Conservation (phyloP, 768 basidiomycete genomes). For the Exsudoporus frostii region DNA sequence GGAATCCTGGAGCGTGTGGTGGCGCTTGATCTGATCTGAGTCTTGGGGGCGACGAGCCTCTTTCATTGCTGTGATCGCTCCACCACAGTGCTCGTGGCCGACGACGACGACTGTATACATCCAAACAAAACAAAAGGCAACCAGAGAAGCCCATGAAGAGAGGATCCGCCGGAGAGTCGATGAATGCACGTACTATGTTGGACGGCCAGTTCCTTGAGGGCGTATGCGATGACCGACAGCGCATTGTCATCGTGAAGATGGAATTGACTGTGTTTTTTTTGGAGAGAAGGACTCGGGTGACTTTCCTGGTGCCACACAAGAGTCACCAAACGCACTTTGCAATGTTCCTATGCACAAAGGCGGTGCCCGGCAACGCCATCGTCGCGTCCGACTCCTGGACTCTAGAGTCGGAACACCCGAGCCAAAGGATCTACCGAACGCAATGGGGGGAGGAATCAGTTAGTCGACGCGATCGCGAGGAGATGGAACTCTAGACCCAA, state of each 20-base stretch:
- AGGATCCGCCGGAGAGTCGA: background rate
- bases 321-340: constrained; percentile 46
- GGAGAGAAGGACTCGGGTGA: background rate
- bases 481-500: background rate
- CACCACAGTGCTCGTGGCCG: constrained; percentile 83
- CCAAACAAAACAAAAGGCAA: background rate
- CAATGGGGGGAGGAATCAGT: no score
- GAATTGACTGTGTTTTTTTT: constrained; percentile 52
- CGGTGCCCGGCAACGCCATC: constrained; percentile 67
- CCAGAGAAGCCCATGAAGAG: background rate
- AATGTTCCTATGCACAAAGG: constrained; percentile 84
- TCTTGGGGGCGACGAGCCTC: constrained; percentile 2
- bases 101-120: constrained; percentile 61
- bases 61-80: constrained; percentile 45
- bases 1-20: constrained; percentile 14
- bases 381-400: constrained; percentile 78
- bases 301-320: no score
- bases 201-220: constrained; percentile 62
- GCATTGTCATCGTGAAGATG: constrained; percentile 66
- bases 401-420: constrained; percentile 82
- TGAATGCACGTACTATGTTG: constrained; percentile 58
- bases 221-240: constrained; percentile 69
- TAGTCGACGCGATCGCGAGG: background rate
- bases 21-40: background rate
- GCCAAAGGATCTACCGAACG: constrained; percentile 59